Evolutionary conservation across 805 yeast genomes (phyloP), one percentile per base, ranked within the genome.

Genomic region (Yarrowia bubula): DNA sequence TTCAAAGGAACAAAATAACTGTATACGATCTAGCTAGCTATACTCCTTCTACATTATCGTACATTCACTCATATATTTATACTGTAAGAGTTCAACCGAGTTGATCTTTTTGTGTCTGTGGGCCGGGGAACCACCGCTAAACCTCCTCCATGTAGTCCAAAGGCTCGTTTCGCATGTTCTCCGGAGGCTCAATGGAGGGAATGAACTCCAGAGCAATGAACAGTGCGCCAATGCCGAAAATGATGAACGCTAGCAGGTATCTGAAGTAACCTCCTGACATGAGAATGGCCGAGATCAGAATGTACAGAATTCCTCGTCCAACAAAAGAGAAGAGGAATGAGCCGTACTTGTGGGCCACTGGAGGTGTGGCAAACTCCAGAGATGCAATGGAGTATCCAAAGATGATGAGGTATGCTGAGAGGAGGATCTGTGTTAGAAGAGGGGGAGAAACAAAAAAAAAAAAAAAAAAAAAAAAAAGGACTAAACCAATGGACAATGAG

Each of bases 171-270:
- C 86, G 42, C 89, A 91, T 90, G 76, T 88, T 90, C 66, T 84
- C 88, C 17, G 97, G 97, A 33, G 92, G 88, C 63, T 89, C 86
- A 46, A 90, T 79, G 67, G 88, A 83, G 17, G 92, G 91, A 32
- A 89, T 75, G 60, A 88, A 87, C 75, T 90, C 95, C 71, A 90
- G 80, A 0, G 76, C 83, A 57, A 81, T 73, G 75, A 80, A 90
- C 2, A 76, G 82, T 22, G 84, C 72, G 33, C 96, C 97, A 28
- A 85, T 75, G 5, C 84, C 44, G 43, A 84, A 81, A n/a, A 89
- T 77, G 13, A 88, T 60, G 9, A 87, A 68, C 1, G 87, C 87
- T n/a, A 84, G 77, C 47, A 89, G 73, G 42, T 83, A 71, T 69
- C 91, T 81, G 67, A 89, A 75, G 38, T 81, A 74, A 63, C 86